These are phyloP conservation scores for Ophiostoma sp. DNA, from an alignment of 2,329 filamentous ascomycete genomes.

Conservation along the genomic window DNA sequence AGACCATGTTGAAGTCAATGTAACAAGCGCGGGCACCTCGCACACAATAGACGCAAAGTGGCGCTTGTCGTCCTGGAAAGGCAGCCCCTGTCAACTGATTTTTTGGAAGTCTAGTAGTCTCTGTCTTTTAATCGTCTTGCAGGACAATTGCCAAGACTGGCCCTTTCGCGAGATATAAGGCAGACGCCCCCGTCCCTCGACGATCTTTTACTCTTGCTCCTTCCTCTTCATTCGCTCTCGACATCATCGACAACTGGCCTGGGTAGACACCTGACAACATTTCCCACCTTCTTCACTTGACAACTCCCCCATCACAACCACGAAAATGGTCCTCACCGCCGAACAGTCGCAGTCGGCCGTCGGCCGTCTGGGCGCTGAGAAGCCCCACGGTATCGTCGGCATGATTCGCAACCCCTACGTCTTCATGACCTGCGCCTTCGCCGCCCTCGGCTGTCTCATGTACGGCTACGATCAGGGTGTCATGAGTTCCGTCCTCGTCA, in stretches of 20 bases:
- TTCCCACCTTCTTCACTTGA: background rate
- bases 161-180: background rate
- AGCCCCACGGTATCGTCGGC: slow-evolving; percentile 41
- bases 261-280: background rate
- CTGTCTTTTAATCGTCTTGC: background rate
- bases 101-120: background rate
- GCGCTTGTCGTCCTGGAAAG: background rate
- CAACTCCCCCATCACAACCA: background rate
- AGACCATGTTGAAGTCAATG: background rate
- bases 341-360: slow-evolving; percentile 38
- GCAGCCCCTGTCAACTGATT: no score
- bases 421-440: slow-evolving; percentile 35
- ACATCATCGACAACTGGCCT: background rate
- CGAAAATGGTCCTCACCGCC: background rate
- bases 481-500: slow-evolving; percentile 21
- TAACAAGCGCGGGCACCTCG: background rate
- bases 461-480: slow-evolving; percentile 25
- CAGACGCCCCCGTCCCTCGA: background rate
- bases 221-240: background rate
- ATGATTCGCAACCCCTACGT: slow-evolving; percentile 45
- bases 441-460: slow-evolving; percentile 24
- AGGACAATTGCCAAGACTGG: background rate
- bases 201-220: background rate
- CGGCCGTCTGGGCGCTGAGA: slow-evolving; percentile 41
- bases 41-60: background rate